phyloP scores from a whole-genome alignment of 345 rosid genomes.

The Noccaea bulbosa region DNA sequence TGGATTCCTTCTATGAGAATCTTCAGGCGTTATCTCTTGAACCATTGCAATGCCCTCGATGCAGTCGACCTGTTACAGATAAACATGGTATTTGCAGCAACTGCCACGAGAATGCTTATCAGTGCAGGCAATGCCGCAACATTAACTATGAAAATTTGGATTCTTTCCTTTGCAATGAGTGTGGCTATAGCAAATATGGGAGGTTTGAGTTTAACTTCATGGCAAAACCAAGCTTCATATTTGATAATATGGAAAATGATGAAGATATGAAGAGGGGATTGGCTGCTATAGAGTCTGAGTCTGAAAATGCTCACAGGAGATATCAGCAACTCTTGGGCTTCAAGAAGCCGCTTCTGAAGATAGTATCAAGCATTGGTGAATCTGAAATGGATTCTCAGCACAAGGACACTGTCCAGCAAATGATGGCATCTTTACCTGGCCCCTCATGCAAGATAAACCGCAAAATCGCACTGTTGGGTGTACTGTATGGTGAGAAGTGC shows the following conservation, averaged over 20 bases:
- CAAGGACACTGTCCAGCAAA: slow-evolving; percentile 99
- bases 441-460: slow-evolving; percentile 98
- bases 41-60: slow-evolving; percentile 98
- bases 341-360: slow-evolving; percentile 97
- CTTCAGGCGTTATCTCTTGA: slow-evolving; percentile 98
- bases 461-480: slow-evolving; percentile 97
- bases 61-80: slow-evolving; percentile 95
- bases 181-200: slow-evolving; percentile 98
- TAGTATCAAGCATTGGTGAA: slow-evolving; percentile 96
- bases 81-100: slow-evolving; percentile 96
- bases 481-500: slow-evolving; percentile 97
- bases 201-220: slow-evolving; percentile 98
- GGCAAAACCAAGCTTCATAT: slow-evolving; percentile 97
- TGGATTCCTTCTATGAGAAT: slow-evolving; percentile 99
- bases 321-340: slow-evolving; percentile 98
- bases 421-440: slow-evolving; percentile 98
- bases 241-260: slow-evolving; percentile 98
- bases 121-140: slow-evolving; percentile 99
- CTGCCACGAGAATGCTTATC: slow-evolving; percentile 99
- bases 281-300: slow-evolving; percentile 96
- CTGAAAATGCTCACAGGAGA: slow-evolving; percentile 99
- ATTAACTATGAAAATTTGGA: slow-evolving; percentile 95
- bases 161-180: slow-evolving; percentile 97
- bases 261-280: slow-evolving; percentile 99
- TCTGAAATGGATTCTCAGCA: slow-evolving; percentile 99